Evolutionary conservation across 2,329 filamentous ascomycete genomes (phyloP).

Genomic region (Salinomyces thailandicus): DNA sequence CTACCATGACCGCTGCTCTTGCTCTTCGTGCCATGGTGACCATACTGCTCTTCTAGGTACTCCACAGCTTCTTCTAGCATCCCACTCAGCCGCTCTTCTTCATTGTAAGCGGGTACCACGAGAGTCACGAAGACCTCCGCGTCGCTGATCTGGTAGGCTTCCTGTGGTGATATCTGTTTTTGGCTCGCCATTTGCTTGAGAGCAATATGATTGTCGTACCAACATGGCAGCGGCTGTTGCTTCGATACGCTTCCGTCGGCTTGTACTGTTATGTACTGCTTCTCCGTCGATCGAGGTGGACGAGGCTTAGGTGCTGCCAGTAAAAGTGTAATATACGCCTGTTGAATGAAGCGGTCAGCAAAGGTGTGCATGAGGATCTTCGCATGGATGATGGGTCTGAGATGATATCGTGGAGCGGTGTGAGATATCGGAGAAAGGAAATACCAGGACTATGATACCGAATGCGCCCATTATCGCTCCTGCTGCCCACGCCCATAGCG

Average conservation of each 20-base stretch:
- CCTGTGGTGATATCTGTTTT: slow-evolving; percentile 23
- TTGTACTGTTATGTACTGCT: slow-evolving; percentile 68
- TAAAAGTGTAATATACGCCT: slow-evolving; percentile 44
- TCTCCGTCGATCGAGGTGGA: slow-evolving; percentile 63
- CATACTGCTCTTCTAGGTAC: slow-evolving; percentile 68
- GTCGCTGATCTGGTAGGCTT: slow-evolving; percentile 55
- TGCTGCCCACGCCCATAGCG: slow-evolving; percentile 17
- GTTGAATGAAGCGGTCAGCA: slow-evolving; percentile 2
- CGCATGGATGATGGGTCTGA: too few relatives aligned
- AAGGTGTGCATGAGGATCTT: too few relatives aligned
- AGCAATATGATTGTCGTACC: slow-evolving; percentile 67
- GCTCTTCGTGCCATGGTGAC: slow-evolving; percentile 22
- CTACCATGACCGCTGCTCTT: slow-evolving; percentile 22
- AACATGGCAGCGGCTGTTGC: slow-evolving; percentile 61
- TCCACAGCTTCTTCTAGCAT: slow-evolving; percentile 86
- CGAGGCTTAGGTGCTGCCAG: slow-evolving; percentile 75
- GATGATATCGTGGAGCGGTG: slow-evolving; percentile 1
- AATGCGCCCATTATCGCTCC: slow-evolving; percentile 15
- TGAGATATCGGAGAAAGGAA: slow-evolving; percentile 13
- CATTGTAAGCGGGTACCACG: slow-evolving; percentile 92
- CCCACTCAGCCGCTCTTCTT: slow-evolving; percentile 68
- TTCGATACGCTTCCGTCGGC: slow-evolving; percentile 49
- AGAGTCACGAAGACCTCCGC: slow-evolving; percentile 80
- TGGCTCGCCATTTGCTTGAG: slow-evolving; percentile 39
- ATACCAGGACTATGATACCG: slow-evolving; percentile 20